These are phyloP conservation scores for Marasmius fiardii DNA, from an alignment of 1,284 basidiomycete genomes.

Conservation along the genomic window DNA sequence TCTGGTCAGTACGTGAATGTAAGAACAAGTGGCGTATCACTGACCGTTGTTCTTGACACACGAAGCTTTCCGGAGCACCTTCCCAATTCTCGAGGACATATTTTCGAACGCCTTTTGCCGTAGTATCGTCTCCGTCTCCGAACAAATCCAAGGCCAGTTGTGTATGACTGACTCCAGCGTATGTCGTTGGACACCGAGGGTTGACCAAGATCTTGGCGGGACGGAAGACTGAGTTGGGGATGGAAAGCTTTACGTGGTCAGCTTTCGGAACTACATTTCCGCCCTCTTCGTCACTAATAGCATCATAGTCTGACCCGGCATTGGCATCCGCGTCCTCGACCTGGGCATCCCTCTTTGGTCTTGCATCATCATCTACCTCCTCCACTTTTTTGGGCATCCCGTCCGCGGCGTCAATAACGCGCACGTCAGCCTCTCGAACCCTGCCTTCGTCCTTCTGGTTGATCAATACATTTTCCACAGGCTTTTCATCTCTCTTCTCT, in stretches of 20 bases:
- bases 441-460: constrained; percentile 5
- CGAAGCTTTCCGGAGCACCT: constrained; percentile 91
- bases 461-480: neutral
- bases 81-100: constrained; percentile 92
- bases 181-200: constrained; percentile 93
- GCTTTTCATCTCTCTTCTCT: constrained; percentile 6
- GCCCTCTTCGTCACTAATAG: constrained; percentile 70
- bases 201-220: constrained; percentile 91
- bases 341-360: neutral
- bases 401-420: constrained; percentile 19
- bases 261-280: constrained; percentile 37
- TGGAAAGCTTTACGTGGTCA: constrained; percentile 46
- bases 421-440: constrained; percentile 27
- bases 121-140: constrained; percentile 65
- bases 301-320: constrained; percentile 85
- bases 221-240: constrained; percentile 86
- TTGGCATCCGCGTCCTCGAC: constrained; percentile 67
- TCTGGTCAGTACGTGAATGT: neutral
- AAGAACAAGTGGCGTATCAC: constrained; percentile 17
- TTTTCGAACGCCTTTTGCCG: constrained; percentile 49
- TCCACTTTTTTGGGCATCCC: neutral
- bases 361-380: neutral
- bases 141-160: constrained; percentile 90
- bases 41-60: constrained; percentile 91
- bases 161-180: constrained; percentile 92